These are phyloP conservation scores for Schizothecium vesticola DNA, from an alignment of 495 filamentous ascomycete species.

Conservation along the genomic window DNA sequence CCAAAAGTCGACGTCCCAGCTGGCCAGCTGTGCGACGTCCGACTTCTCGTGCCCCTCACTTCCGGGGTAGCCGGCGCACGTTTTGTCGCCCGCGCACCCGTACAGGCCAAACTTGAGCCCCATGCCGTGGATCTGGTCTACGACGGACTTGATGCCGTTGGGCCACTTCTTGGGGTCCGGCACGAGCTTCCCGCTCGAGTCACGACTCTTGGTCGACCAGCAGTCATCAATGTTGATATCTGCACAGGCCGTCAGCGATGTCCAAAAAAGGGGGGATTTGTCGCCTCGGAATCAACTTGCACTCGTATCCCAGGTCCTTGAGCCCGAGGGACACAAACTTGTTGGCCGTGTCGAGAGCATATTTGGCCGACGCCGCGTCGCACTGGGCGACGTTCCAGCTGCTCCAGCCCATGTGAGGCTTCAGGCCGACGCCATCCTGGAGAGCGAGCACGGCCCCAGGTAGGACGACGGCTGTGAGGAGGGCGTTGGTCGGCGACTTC, in stretches of 20 bases:
- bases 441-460: neutral
- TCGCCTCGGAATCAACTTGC: neutral
- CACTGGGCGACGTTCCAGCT: slow-evolving; percentile 25
- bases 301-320: slow-evolving; percentile 61
- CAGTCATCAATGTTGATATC: slow-evolving; percentile 61
- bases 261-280: neutral
- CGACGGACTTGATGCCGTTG: slow-evolving; percentile 54
- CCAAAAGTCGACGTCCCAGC: slow-evolving; percentile 63
- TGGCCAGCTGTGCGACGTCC: slow-evolving; percentile 57
- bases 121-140: slow-evolving; percentile 52
- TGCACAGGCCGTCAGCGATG: neutral
- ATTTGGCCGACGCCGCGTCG: slow-evolving; percentile 17
- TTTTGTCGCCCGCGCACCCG: slow-evolving; percentile 53
- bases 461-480: neutral
- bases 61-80: slow-evolving; percentile 60
- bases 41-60: slow-evolving; percentile 55
- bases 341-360: slow-evolving; percentile 19
- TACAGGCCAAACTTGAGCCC: slow-evolving; percentile 66
- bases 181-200: slow-evolving; percentile 47
- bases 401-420: slow-evolving; percentile 22
- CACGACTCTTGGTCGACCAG: slow-evolving; percentile 52
- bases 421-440: slow-evolving; percentile 15
- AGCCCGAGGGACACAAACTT: slow-evolving; percentile 31
- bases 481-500: neutral
- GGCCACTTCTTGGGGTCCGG: slow-evolving; percentile 57